Conservation (phyloP, 805 yeast genomes). For the Wickerhamomyces alni region DNA sequence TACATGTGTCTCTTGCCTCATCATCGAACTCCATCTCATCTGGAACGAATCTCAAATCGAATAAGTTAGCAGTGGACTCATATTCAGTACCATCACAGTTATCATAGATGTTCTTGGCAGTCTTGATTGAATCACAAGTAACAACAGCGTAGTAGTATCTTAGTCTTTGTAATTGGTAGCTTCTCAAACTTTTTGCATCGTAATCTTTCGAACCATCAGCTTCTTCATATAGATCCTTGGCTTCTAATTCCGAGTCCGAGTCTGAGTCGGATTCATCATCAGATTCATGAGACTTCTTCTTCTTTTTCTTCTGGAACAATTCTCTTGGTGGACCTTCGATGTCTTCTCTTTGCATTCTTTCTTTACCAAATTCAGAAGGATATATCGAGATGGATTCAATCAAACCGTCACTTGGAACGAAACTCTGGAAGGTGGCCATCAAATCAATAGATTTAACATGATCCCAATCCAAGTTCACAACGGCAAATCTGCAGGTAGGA, state of each 20-base stretch:
- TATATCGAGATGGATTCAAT: slow-evolving; percentile 65
- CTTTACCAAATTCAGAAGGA: slow-evolving; percentile 92
- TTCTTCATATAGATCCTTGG: slow-evolving; percentile 70
- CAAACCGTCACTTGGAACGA: slow-evolving; percentile 70
- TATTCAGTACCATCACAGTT: slow-evolving; percentile 93
- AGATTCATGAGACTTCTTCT: slow-evolving; percentile 28
- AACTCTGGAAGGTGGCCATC: slow-evolving; percentile 82
- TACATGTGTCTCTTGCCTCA: slow-evolving; percentile 70
- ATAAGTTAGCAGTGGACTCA: slow-evolving; percentile 91
- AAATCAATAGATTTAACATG: slow-evolving; percentile 82
- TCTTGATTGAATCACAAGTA: slow-evolving; percentile 63
- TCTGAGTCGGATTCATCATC: slow-evolving; percentile 38
- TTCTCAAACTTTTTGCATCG: slow-evolving; percentile 76
- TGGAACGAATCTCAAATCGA: slow-evolving; percentile 89
- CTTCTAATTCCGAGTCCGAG: slow-evolving; percentile 49
- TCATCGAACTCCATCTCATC: slow-evolving; percentile 86
- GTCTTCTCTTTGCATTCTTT: slow-evolving; percentile 85
- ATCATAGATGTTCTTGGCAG: slow-evolving; percentile 73
- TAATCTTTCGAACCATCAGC: slow-evolving; percentile 80
- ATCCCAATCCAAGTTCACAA: slow-evolving; percentile 97
- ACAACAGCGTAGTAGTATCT: slow-evolving; percentile 93
- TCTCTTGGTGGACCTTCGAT: slow-evolving; percentile 90
- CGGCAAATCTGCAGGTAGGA: slow-evolving; percentile 78
- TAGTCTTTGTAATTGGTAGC: slow-evolving; percentile 87
- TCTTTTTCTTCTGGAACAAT: slow-evolving; percentile 48